phyloP scores from a whole-genome alignment of 345 rosid species.

The Mercurialis annua region DNA sequence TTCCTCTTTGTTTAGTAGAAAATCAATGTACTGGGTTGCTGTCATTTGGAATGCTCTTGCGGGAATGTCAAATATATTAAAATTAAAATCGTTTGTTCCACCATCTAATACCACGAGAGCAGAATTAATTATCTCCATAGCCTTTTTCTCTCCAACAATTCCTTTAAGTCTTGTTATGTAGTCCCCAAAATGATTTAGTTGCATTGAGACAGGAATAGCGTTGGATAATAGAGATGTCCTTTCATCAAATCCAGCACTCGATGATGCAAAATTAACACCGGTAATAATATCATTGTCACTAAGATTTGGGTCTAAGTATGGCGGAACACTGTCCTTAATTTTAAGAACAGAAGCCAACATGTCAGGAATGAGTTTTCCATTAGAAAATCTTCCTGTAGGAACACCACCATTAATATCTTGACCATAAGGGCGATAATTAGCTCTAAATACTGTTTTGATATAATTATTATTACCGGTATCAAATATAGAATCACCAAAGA shows the following conservation, averaged over 20 bases:
- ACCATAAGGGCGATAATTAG: constrained; percentile 43
- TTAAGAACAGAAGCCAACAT: no score
- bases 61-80: no score
- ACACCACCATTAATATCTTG: constrained; percentile 29
- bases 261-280: constrained; percentile 46
- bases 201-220: constrained; percentile 40
- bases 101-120: constrained; percentile 53
- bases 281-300: constrained; percentile 23
- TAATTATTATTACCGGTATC: constrained; percentile 46
- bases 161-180: no score
- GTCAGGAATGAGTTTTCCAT: constrained; percentile 37
- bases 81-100: constrained; percentile 57
- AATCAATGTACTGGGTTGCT: no score
- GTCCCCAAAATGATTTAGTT: constrained; percentile 35
- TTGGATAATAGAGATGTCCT: constrained; percentile 7
- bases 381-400: constrained; percentile 51
- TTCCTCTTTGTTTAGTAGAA: constrained; percentile 31
- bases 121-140: constrained; percentile 30
- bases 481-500: constrained; percentile 38
- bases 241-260: no score
- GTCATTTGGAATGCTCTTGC: constrained; percentile 31
- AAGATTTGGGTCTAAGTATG: constrained; percentile 38
- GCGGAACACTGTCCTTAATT: constrained; percentile 37
- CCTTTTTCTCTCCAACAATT: constrained; percentile 41
- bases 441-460: constrained; percentile 21